Evolutionary conservation across 805 yeast genomes (phyloP), one percentile per base, ranked within the genome.

Genomic region (Spathaspora passalidarum): DNA sequence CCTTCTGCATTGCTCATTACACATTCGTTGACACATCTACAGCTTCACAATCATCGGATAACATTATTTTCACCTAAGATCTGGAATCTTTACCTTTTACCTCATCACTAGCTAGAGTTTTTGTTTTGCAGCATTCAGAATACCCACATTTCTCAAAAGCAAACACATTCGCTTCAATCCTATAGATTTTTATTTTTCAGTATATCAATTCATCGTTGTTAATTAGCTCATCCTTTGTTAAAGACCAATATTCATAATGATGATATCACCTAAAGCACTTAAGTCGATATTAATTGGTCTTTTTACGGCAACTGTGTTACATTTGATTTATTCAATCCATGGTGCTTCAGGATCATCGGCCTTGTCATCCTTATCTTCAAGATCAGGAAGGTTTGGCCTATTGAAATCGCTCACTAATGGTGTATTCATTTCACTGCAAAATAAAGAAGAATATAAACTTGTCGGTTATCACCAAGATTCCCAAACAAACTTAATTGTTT

Each of bases 391-490:
- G 18, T 38, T 46, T 39, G 22, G 22, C 8, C 8, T 25, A 40
- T 38, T 40, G 19, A 39, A 43, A 17, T 32, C 46, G 11, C 40
- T 43, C 10, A 22, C 43, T 3, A 39, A 39, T 18, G 38, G 43
- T 21, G 18, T 35, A 17, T 23, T 14, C 44, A 23, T 36, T 40
- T 10, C 38, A 23, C 25, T 40, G 32, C 25, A 40, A 20, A 37
- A 43, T 34, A 8, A 44, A 19, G 43, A 46, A 32, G 32, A 23
- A 29, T 47, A 48, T 34, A 42, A 49, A 9, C 18, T 45, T 10
- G 35, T 43, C 6, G 55, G 53, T 2, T 56, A 56, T 38, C 56
- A 51, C 41, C 48, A 51, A 13, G 56, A 55, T 42, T 19, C 41
- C 9, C 20, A 41, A 13, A 48, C 48, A 17, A 42, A 44, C n/a